A percentile compares a stretch with the other conserved stretches of the same genome.
Conservation (phyloP, 140 eudicot genomes). For the Oenanthe javanica region DNA sequence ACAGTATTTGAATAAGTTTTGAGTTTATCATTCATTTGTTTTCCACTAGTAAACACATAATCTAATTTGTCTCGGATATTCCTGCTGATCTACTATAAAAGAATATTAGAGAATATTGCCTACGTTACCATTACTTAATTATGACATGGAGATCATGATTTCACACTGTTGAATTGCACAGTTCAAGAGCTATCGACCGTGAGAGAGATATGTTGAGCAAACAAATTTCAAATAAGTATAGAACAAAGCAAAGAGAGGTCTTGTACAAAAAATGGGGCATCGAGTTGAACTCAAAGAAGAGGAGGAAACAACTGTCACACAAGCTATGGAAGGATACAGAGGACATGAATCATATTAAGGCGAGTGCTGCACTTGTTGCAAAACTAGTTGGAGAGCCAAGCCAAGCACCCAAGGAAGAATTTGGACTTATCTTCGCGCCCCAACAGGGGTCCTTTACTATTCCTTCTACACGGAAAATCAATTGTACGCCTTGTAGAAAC, state of each 20-base stretch:
- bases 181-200: constrained; percentile 44
- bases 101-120: background rate
- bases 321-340: constrained; percentile 49
- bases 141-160: background rate
- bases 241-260: constrained; percentile 42
- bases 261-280: constrained; percentile 68
- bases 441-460: constrained; percentile 20
- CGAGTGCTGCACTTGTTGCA: constrained; percentile 71
- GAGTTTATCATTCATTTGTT: background rate
- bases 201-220: constrained; percentile 65
- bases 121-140: background rate
- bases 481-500: background rate
- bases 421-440: constrained; percentile 59
- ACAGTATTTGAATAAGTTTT: background rate
- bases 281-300: constrained; percentile 43
- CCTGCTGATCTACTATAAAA: background rate
- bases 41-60: background rate
- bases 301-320: constrained; percentile 48
- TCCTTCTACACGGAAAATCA: constrained; percentile 16
- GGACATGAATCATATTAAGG: constrained; percentile 53
- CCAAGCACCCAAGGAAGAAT: constrained; percentile 53
- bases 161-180: constrained; percentile 18
- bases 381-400: constrained; percentile 49
- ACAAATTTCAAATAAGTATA: constrained; percentile 41
- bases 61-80: background rate